Percentiles rank a stretch among this genome's conserved stretches.
Conservation (phyloP, 1,139 yeast genomes). For the Blastobotrys ciferrii region DNA sequence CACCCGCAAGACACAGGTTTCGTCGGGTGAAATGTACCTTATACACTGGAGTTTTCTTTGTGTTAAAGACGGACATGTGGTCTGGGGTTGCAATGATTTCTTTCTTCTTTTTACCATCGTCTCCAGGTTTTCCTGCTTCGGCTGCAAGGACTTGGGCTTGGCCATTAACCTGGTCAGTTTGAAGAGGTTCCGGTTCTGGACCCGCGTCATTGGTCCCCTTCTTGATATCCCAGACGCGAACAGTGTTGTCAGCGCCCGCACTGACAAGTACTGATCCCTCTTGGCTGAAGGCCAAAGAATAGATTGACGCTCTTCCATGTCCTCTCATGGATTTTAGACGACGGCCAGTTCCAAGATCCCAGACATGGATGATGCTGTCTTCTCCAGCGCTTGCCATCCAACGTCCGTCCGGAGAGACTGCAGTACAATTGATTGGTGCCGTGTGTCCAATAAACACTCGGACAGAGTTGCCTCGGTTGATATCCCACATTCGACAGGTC, state of each 20-base stretch:
- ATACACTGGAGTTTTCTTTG: slow-evolving; percentile 91
- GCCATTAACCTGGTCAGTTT: slow-evolving; percentile 15
- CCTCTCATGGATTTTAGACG: slow-evolving; percentile 78
- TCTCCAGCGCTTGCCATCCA: slow-evolving; percentile 97
- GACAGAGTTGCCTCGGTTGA: slow-evolving; percentile 82
- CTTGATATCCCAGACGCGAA: slow-evolving; percentile 94
- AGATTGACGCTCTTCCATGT: slow-evolving; percentile 84
- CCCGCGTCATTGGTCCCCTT: slow-evolving; percentile 79
- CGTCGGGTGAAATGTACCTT: slow-evolving; percentile 89
- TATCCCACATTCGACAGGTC: slow-evolving; percentile 98
- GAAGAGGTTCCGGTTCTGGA: slow-evolving; percentile 74
- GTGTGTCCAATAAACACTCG: slow-evolving; percentile 94
- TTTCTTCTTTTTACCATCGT: slow-evolving; percentile 49
- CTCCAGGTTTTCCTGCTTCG: slow-evolving; percentile 16
- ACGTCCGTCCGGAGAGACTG: slow-evolving; percentile 95
- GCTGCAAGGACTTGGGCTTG: slow-evolving; percentile 17
- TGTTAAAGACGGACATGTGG: slow-evolving; percentile 89
- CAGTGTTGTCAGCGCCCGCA: slow-evolving; percentile 90
- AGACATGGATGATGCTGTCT: slow-evolving; percentile 81
- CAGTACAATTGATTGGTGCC: slow-evolving; percentile 78
- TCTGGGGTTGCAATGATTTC: slow-evolving; percentile 81
- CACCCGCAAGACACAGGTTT: slow-evolving; percentile 89
- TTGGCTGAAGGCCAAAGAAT: slow-evolving; percentile 78
- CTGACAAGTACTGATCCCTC: slow-evolving; percentile 90
- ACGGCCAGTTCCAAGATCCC: slow-evolving; percentile 95